Evolutionary conservation across 176 grass and related monocot species (phyloP), one percentile per base, ranked within the genome.

Genomic region (Ensete ventricosum): DNA sequence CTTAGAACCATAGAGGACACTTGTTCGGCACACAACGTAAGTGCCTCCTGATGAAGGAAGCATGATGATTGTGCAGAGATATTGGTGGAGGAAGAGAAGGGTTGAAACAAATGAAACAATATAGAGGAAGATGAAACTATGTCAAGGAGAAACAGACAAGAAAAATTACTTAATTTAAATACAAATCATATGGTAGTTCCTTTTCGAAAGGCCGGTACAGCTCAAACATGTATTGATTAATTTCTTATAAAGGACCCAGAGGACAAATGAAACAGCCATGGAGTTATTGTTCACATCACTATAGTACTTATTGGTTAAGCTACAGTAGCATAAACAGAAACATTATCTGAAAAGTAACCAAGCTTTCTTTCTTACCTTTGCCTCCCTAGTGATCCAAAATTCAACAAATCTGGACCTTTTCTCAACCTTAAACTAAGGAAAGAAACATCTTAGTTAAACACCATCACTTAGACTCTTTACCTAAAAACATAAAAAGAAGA

Each of bases 401-500:
- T 65, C 22, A 65, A 26, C 1, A 65, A 65, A 12, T 65, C 4
- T 13, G 22, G 3, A 10, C 12, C 34, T 43, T 43, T 43, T 5
- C 34, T 43, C 4, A 43, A 43, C 34, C 34, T 43, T 67, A 48
- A 68, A 82, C 10, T 27, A 52, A 73, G 78, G 66, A 76, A n/a
- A 69, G 8, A 27, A 27, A 23, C 8, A 20, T n/a, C 21, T 54
- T 84, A 60, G 72, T 60, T 69, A 75, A 43, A 43, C 34, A 43
- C 34, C 34, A 43, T 43, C 34, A 43, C 34, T 43, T 43, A 43
- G 34, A 43, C 34, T 43, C 34, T 43, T 43, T 43, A 6, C 34
- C 34, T 43, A 43, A 43, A 43, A 43, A 43, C 34, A 43, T 43
- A 43, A 43, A 43, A 43, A 43, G 29, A 34, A 34, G 34, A 43